Base-by-base conservation (phyloP, 768 basidiomycete species). In the Boletus coccyginus region DNA sequence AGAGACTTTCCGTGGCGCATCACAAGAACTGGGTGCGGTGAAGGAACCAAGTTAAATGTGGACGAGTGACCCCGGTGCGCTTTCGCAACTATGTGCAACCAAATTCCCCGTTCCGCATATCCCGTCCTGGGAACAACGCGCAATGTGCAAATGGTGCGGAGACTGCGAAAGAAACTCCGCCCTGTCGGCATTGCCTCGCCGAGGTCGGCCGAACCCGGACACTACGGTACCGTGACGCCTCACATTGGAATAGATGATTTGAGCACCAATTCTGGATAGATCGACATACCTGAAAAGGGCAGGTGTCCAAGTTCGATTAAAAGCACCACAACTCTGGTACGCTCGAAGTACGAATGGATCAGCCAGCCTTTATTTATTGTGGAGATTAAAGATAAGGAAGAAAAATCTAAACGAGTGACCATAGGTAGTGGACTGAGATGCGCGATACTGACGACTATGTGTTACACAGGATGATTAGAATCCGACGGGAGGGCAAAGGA, bases 1-100 rank as follows among this genome's bases (percentile, higher is more conserved):
- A 82, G 69, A 24, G 58, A 27, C 14, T 56, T 63, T 53, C 21
- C 8, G 50, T 41, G 44, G 19, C 55, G 7, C 69, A 70, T 68
- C 3, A 17, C 43, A 27, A 39, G 43, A 19, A 24, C 24, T 32
- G 10, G n/a, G 3, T 27, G 29, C 9, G 31, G 21, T 38, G 8
- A 38, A 47, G 55, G 14, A 31, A 21, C 29, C 17, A 24, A 16
- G n/a, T 38, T 13, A 35, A 45, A 24, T 29, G 46, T 46, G 35
- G 33, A 27, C 27, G 31, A 11, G 10, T 19, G 16, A 50, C 36
- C 41, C 36, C 31, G 41, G 17, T 44, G 27, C 46, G 35, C 14
- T 33, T 45, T 41, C 13, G 31, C 32, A 13, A 7, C 41, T 27
- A 21, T 11, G 19, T 31, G 24, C 38, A 11, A 38, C 16, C 60